phyloP scores from a whole-genome alignment of 2,329 filamentous ascomycete genomes.

The Phialophora verrucosa region DNA sequence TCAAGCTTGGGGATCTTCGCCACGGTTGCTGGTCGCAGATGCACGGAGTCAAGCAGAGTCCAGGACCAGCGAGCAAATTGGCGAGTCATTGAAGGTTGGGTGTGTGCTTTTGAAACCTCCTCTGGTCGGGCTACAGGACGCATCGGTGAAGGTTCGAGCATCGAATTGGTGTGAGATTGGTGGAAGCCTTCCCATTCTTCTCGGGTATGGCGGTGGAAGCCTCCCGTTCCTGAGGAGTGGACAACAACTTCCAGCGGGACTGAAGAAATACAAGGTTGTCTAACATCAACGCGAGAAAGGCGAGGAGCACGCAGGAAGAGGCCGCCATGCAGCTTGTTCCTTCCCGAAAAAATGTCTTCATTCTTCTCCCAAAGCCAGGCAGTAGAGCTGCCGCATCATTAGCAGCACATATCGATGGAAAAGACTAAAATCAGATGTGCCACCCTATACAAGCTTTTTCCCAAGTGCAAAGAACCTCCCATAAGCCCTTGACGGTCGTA shows the following conservation, averaged over 20 bases:
- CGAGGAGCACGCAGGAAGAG: neutral
- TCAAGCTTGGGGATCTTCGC: neutral
- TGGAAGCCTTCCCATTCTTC: neutral
- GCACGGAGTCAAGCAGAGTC: neutral
- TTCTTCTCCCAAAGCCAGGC: neutral
- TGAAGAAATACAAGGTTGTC: neutral
- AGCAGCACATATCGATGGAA: neutral
- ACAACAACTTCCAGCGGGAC: neutral
- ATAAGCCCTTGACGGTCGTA: neutral
- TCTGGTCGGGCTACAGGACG: neutral
- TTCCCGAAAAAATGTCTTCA: neutral
- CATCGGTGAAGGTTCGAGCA: neutral
- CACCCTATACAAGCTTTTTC: conserved; percentile 3
- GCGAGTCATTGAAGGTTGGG: neutral
- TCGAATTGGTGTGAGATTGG: neutral
- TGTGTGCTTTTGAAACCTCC: neutral
- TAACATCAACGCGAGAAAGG: neutral
- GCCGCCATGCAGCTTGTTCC: neutral
- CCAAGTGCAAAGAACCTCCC: conserved; percentile 3
- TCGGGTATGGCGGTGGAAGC: neutral
- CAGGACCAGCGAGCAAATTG: neutral
- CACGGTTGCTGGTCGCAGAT: neutral
- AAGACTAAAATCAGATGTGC: conserved; percentile 2
- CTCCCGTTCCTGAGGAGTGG: neutral
- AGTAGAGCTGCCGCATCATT: neutral